These are phyloP conservation scores for Chlorella sp. DNA, from an alignment of 139 green algal species.

Conservation along the genomic window DNA sequence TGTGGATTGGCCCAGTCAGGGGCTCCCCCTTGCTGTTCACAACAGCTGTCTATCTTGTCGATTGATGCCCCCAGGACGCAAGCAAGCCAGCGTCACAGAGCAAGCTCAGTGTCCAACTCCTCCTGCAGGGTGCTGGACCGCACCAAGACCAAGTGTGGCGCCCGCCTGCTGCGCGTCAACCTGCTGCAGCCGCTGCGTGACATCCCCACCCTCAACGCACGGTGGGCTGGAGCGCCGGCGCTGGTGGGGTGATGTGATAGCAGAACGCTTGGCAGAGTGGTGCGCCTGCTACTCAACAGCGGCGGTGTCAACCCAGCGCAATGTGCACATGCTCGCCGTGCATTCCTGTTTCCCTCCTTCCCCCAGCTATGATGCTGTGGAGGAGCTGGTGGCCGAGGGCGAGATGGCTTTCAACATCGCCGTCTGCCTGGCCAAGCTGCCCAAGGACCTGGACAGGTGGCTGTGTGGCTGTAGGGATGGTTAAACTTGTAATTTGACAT, in stretches of 20 bases:
- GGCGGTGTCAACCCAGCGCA: too few species aligned
- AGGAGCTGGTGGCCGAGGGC: conserved; percentile 51
- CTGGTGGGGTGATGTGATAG: too few species aligned
- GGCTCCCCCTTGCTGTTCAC: too few species aligned
- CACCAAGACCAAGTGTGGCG: conserved; percentile 60
- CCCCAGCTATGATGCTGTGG: conserved; percentile 49
- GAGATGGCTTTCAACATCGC: conserved; percentile 34
- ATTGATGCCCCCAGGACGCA: too few species aligned
- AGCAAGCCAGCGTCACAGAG: too few species aligned
- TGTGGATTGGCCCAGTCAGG: too few species aligned
- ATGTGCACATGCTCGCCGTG: background rate
- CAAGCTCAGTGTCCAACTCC: background rate
- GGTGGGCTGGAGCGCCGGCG: conserved; percentile 33
- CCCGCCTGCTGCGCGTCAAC: conserved; percentile 76
- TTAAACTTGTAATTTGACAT: background rate
- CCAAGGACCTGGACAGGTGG: conserved; percentile 66
- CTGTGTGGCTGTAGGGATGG: too few species aligned
- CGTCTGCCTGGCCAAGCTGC: conserved; percentile 46
- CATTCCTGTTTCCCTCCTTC: too few species aligned
- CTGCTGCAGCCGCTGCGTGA: conserved; percentile 90
- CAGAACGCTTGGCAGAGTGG: too few species aligned
- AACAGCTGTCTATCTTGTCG: background rate
- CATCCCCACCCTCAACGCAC: conserved; percentile 70
- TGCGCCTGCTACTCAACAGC: too few species aligned
- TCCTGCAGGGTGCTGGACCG: conserved; percentile 61